Evolutionary conservation across 2,329 filamentous ascomycete species (phyloP).

Genomic region (Tolypocladium ovalisporum): DNA sequence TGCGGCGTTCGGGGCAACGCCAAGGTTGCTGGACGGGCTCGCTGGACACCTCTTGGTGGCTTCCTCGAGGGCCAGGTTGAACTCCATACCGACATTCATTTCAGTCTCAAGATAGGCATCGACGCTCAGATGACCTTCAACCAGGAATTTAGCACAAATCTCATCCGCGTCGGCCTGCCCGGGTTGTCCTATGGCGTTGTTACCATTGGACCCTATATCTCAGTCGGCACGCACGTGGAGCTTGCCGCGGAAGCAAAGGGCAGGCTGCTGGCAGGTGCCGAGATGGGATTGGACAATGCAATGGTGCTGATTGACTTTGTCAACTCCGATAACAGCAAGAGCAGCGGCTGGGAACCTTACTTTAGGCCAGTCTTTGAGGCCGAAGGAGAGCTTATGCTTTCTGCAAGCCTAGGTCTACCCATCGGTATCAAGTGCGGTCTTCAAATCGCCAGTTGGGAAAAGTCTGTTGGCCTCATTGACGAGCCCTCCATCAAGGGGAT

Average conservation of each 20-base stretch:
- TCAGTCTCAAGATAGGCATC: constrained; percentile 18
- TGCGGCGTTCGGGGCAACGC: constrained; percentile 17
- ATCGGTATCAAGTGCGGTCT: constrained; percentile 14
- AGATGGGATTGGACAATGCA: constrained; percentile 16
- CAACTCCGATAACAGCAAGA: constrained; percentile 7
- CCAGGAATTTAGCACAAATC: constrained; percentile 9
- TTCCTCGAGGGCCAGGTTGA: constrained; percentile 14
- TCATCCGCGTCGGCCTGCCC: constrained; percentile 14
- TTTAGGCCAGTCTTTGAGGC: constrained; percentile 18
- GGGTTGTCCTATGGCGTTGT: constrained; percentile 14
- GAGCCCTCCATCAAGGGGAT: constrained; percentile 16
- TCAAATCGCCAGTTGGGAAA: constrained; percentile 10
- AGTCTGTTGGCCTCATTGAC: constrained; percentile 11
- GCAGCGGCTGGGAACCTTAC: constrained; percentile 14
- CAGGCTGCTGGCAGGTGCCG: constrained; percentile 16
- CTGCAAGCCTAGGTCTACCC: constrained; percentile 16
- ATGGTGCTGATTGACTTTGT: constrained; percentile 13
- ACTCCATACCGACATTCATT: constrained; percentile 10
- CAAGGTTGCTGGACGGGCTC: constrained; percentile 13
- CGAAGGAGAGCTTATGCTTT: constrained; percentile 12
- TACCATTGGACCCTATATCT: constrained; percentile 13
- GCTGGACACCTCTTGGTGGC: constrained; percentile 12
- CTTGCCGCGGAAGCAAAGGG: constrained; percentile 14
- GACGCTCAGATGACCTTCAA: constrained; percentile 13
- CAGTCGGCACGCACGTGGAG: constrained; percentile 10